Evolutionary conservation across 352 stramenopile species (phyloP).

Genomic region (Pythium folliculosum): DNA sequence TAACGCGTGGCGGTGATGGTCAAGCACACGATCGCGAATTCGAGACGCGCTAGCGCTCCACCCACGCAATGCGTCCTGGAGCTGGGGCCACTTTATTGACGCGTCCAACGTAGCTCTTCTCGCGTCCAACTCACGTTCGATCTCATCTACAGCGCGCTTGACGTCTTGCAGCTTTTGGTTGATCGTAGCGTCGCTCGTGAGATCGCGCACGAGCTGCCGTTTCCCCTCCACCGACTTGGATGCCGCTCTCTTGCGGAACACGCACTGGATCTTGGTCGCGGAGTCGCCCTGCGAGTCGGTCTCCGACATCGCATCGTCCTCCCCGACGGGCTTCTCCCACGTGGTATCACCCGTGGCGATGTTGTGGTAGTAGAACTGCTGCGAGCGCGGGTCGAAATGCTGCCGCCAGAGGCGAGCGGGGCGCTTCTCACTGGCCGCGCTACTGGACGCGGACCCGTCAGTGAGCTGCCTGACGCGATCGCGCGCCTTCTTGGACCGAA

Average conservation of each 20-base stretch:
- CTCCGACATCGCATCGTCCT: constrained; percentile 20
- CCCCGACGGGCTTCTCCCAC: constrained; percentile 36
- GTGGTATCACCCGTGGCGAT: constrained; percentile 31
- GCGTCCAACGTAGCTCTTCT: constrained; percentile 18
- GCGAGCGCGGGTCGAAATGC: constrained; percentile 48
- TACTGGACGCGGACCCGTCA: not conserved
- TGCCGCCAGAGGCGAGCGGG: constrained; percentile 31
- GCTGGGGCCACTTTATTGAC: constrained; percentile 10
- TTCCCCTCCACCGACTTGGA: constrained; percentile 34
- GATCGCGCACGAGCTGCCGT: constrained; percentile 30
- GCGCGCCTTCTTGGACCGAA: constrained; percentile 44
- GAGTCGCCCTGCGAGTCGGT: constrained; percentile 36
- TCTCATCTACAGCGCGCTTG: constrained; percentile 44
- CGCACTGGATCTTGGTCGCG: constrained; percentile 61
- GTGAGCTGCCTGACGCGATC: constrained; percentile 35
- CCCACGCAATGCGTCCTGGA: constrained; percentile 31
- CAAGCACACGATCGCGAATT: constrained; percentile 41
- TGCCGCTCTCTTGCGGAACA: constrained; percentile 41
- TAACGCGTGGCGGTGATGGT: constrained; percentile 34
- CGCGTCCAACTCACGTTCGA: constrained; percentile 40
- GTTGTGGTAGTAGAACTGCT: constrained; percentile 39
- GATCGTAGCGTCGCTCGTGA: constrained; percentile 38
- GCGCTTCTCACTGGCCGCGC: not conserved
- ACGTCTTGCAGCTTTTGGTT: constrained; percentile 42
- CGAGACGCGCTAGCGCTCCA: constrained; percentile 34